Evolutionary conservation across 441 rosid genomes (phyloP).

Genomic region (Mallotus japonicus): DNA sequence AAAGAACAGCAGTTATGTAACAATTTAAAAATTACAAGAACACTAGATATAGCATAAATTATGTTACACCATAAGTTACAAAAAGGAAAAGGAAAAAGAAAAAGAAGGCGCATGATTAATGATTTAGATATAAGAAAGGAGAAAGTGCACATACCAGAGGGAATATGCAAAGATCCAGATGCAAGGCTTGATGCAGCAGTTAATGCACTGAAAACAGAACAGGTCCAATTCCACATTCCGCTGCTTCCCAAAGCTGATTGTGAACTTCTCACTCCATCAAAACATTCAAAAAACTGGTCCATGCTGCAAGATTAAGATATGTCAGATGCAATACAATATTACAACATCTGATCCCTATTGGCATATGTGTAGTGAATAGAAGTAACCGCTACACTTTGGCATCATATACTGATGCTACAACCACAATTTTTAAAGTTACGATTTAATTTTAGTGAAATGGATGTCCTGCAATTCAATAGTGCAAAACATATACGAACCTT

Average conservation of each 20-base stretch:
- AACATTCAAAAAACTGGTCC: constrained; percentile 97
- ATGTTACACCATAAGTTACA: not conserved
- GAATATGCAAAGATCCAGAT: constrained; percentile 81
- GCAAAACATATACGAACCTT: constrained; percentile 54
- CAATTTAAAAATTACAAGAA: not conserved
- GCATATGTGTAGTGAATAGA: not conserved
- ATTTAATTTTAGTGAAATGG: not conserved
- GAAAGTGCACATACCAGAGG: constrained; percentile 60
- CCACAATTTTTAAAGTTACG: not conserved
- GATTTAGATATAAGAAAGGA: constrained; percentile 10
- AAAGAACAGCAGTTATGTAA: constrained; percentile 6
- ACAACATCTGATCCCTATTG: not conserved
- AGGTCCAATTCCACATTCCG: constrained; percentile 98
- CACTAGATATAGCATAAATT: not conserved
- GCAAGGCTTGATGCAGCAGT: constrained; percentile 99
- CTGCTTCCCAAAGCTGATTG: constrained; percentile 89
- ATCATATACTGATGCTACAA: not conserved
- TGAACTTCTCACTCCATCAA: constrained; percentile 88
- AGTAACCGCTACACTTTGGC: not conserved
- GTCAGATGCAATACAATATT: not conserved
- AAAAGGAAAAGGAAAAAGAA: not conserved
- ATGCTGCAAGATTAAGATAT: constrained; percentile 49
- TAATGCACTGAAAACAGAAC: constrained; percentile 94
- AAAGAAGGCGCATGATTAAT: constrained; percentile 2
- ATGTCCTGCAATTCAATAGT: constrained; percentile 2